phyloP scores from a whole-genome alignment of 78 protist species.

The Guillardia theta region DNA sequence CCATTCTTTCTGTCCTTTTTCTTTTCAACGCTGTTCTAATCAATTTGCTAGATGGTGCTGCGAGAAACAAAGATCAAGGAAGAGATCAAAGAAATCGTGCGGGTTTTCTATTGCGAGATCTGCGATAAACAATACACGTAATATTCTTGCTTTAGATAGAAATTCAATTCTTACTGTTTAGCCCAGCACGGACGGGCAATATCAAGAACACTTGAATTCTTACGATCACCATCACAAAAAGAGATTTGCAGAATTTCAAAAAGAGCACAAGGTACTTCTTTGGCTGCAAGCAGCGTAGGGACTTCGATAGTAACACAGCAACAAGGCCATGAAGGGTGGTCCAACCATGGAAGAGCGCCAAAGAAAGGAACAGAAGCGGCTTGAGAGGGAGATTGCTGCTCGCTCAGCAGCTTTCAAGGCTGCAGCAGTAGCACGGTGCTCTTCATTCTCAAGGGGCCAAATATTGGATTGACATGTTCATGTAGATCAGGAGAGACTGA shows the following conservation, averaged over 20 bases:
- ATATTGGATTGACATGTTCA: too few relatives aligned
- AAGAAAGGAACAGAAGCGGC: neutral
- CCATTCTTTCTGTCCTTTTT: too few relatives aligned
- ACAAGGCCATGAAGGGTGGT: slow-evolving; percentile 20
- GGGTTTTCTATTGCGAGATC: slow-evolving; percentile 40
- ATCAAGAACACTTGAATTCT: slow-evolving; percentile 44
- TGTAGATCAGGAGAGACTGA: too few relatives aligned
- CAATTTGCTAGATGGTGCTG: neutral
- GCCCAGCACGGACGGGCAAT: slow-evolving; percentile 16
- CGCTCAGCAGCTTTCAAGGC: neutral
- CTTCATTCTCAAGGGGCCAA: neutral
- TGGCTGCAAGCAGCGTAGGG: too few relatives aligned
- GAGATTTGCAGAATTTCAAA: slow-evolving; percentile 43
- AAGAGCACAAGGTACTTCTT: neutral
- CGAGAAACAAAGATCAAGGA: neutral
- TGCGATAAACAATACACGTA: slow-evolving; percentile 47
- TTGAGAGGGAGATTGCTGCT: slow-evolving; percentile 35
- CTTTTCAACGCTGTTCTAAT: too few relatives aligned
- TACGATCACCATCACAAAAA: slow-evolving; percentile 76
- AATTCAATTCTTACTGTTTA: neutral
- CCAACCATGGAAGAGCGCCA: neutral
- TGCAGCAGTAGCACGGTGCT: neutral
- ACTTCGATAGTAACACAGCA: too few relatives aligned
- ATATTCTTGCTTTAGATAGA: neutral
- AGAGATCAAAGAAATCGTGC: neutral